phyloP scores from a whole-genome alignment of 352 stramenopile species.

The Pythium sukuiense region DNA sequence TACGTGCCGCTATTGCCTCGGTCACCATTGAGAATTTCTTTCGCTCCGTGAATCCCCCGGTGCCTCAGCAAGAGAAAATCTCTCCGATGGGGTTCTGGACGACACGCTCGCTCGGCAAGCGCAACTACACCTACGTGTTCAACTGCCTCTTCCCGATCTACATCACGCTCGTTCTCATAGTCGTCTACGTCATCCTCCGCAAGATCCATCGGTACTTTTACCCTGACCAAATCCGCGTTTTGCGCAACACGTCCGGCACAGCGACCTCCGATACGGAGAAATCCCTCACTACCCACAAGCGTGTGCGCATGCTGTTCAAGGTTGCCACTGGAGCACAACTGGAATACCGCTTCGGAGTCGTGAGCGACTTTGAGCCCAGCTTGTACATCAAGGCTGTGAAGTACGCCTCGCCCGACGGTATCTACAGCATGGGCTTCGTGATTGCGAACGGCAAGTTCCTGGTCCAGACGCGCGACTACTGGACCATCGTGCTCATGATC shows the following conservation, averaged over 20 bases:
- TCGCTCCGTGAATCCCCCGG: not conserved
- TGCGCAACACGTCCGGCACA: not conserved
- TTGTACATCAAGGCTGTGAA: conserved; percentile 35
- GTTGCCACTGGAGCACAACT: conserved; percentile 20
- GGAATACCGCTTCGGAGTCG: conserved; percentile 25
- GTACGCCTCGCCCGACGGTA: conserved; percentile 41
- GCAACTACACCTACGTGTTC: conserved; percentile 7
- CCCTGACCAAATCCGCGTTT: conserved; percentile 5
- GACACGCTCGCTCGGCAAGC: not conserved
- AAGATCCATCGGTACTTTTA: conserved; percentile 30
- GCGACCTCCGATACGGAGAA: conserved; percentile 2
- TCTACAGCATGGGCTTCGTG: conserved; percentile 63
- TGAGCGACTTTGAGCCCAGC: conserved; percentile 47
- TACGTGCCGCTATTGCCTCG: not conserved
- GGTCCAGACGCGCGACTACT: conserved; percentile 41
- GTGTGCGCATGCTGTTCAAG: conserved; percentile 12
- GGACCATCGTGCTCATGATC: conserved; percentile 47
- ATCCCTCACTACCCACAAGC: conserved; percentile 2
- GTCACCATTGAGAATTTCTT: conserved; percentile 22
- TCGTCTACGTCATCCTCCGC: conserved; percentile 9
- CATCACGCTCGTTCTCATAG: not conserved
- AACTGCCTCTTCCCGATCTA: conserved; percentile 12
- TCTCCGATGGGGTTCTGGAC: conserved; percentile 33
- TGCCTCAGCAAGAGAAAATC: conserved; percentile 15
- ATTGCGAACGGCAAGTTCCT: conserved; percentile 56